These are phyloP conservation scores for Phytophthora aleatoria DNA, from an alignment of 352 stramenopile species.

Conservation along the genomic window DNA sequence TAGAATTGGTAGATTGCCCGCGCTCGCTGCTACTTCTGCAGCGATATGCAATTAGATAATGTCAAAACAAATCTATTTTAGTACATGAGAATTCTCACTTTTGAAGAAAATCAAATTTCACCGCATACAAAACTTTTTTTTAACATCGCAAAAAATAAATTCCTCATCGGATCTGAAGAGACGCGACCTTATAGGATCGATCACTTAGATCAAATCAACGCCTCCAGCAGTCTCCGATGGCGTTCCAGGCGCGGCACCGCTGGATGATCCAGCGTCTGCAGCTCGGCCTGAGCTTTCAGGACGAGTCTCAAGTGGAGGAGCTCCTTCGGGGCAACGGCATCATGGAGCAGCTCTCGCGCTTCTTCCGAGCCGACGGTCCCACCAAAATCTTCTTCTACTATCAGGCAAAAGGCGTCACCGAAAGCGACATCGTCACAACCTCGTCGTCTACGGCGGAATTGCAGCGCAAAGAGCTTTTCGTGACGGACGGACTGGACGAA, in stretches of 20 bases:
- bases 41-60: too few species aligned
- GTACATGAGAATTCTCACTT: background rate
- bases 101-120: background rate
- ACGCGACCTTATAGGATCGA: background rate
- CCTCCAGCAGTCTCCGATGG: constrained; percentile 42
- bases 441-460: constrained; percentile 21
- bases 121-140: too few species aligned
- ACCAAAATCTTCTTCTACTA: constrained; percentile 86
- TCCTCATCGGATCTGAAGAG: background rate
- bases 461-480: constrained; percentile 68
- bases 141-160: too few species aligned
- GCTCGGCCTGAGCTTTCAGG: constrained; percentile 67
- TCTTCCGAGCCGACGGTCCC: constrained; percentile 73
- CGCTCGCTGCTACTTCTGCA: background rate
- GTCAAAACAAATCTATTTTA: too few species aligned
- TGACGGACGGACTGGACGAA: constrained; percentile 79
- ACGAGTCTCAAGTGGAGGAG: constrained; percentile 80
- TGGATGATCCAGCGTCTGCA: constrained; percentile 88
- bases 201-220: background rate
- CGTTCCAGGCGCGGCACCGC: constrained; percentile 84
- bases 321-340: constrained; percentile 79
- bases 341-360: constrained; percentile 75
- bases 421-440: background rate
- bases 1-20: background rate
- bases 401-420: constrained; percentile 35